Conservation (phyloP, 2,329 filamentous ascomycete species). For the Hypoxylon sp. region DNA sequence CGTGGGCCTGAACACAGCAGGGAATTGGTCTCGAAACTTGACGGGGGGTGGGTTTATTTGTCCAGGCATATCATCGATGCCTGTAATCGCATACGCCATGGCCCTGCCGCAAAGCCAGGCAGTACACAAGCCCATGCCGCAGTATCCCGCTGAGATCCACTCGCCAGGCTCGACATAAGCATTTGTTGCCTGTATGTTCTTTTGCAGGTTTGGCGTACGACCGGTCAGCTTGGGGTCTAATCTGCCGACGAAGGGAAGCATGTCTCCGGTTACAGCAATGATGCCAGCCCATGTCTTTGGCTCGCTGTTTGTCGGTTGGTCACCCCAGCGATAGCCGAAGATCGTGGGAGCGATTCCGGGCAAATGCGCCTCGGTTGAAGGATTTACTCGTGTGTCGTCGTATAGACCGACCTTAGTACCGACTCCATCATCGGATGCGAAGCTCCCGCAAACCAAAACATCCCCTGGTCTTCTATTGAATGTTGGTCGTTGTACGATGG, state of each 20-base stretch:
- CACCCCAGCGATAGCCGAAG: conserved; percentile 52
- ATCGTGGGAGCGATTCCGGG: conserved; percentile 54
- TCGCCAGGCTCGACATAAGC: conserved; percentile 47
- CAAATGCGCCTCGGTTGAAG: conserved; percentile 51
- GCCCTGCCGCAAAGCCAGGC: conserved; percentile 61
- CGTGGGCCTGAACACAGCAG: no score
- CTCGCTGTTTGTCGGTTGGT: conserved; percentile 47
- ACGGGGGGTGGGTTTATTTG: no score
- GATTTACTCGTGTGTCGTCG: conserved; percentile 55
- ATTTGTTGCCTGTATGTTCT: not conserved
- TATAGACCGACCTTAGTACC: conserved; percentile 57
- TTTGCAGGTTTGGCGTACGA: conserved; percentile 17
- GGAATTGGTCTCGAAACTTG: no score
- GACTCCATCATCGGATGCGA: conserved; percentile 53
- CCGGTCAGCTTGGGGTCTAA: conserved; percentile 48
- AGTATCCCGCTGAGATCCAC: conserved; percentile 62
- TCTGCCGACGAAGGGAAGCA: conserved; percentile 60
- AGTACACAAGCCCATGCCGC: conserved; percentile 63
- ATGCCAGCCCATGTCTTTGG: conserved; percentile 63
- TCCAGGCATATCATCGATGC: conserved; percentile 49
- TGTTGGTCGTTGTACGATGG: conserved; percentile 58
- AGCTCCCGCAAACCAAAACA: conserved; percentile 64
- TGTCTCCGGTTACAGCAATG: conserved; percentile 58
- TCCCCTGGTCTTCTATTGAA: conserved; percentile 49
- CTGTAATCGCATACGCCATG: conserved; percentile 56